Evolutionary conservation across 2,329 filamentous ascomycete species (phyloP), one percentile per base, ranked within the genome.

Genomic region (Esteya vermicola): DNA sequence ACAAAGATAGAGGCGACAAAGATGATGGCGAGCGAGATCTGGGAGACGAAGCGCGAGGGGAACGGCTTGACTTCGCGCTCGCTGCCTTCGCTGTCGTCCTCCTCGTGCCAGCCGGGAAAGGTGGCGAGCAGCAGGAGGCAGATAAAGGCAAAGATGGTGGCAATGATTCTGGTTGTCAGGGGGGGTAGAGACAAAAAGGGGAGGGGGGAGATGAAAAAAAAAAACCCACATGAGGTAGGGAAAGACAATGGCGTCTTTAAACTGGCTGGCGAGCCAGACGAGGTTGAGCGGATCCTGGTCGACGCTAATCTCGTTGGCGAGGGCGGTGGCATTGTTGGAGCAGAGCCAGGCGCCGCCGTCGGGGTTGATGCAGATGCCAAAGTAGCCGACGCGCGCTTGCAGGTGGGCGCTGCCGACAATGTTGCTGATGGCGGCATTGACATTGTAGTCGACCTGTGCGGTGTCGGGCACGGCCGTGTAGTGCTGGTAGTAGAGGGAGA

Each of bases 231-330:
- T 80, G 18, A 98, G 66, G 56, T 96, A 98, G 9, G 91, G 91
- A 57, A 98, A 98, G 33, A 98, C 89, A 57, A 98, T 91, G 63
- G 88, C 89, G 60, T 96, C 86, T 61, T 96, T 96, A 66, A 98
- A 98, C 49, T 93, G 93, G 51, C 81, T 80, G 20, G 91, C 89
- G 41, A 98, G 75, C 91, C 89, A 98, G 52, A 98, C 88, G 53
- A 98, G 66, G 60, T 98, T 98, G 54, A 98, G 68, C 30, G 91
- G 91, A 63, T 98, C 91, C 60, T 95, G 84, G 54, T 95, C 86
- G 32, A 93, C 76, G 18, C 75, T 80, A 33, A 96, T 75, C 61
- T 94, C 81, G 58, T 91, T 82, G 28, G 91, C 89, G 36, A 98
- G 71, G 3, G 86, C 79, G 3, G 89, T 95, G 18, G 91, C 91